Percentiles rank a stretch among this genome's conserved stretches.
phyloP scores from a whole-genome alignment of 1,284 basidiomycete genomes.

The Taiwanofungus camphoratus region DNA sequence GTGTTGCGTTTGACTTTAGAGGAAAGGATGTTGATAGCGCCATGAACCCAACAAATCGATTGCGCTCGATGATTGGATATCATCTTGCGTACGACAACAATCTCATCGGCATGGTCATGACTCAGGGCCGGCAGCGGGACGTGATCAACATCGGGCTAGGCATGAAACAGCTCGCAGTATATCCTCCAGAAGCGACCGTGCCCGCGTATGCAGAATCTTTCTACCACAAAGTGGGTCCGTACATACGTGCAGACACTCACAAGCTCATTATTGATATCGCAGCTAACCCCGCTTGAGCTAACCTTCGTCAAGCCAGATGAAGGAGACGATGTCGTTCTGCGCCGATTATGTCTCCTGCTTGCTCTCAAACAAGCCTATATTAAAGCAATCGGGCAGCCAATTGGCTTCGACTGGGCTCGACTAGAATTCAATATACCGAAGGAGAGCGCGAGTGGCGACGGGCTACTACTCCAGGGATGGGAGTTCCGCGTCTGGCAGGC shows the following conservation, averaged over 20 bases:
- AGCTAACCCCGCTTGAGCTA: conserved; percentile 63
- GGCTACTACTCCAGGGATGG: conserved; percentile 65
- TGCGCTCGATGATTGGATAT: conserved; percentile 73
- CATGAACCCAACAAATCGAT: conserved; percentile 54
- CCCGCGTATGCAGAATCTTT: conserved; percentile 62
- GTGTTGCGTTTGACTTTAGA: conserved; percentile 14
- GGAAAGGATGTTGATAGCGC: conserved; percentile 39
- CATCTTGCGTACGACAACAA: conserved; percentile 64
- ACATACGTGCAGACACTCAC: background rate
- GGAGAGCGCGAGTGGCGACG: conserved; percentile 56
- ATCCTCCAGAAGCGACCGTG: conserved; percentile 52
- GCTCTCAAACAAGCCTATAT: conserved; percentile 75
- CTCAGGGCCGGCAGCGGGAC: conserved; percentile 65
- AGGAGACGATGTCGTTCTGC: conserved; percentile 58
- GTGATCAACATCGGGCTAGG: conserved; percentile 76
- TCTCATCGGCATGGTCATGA: conserved; percentile 75
- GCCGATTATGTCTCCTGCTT: conserved; percentile 67
- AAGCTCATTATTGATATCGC: background rate
- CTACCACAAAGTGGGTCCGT: conserved; percentile 57
- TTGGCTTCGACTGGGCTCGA: conserved; percentile 73
- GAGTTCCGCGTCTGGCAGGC: conserved; percentile 76
- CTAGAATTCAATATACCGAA: conserved; percentile 72
- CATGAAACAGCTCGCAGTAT: conserved; percentile 57
- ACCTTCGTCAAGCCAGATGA: conserved; percentile 44
- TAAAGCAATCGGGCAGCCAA: conserved; percentile 72